Percentiles rank a stretch among this genome's conserved stretches.
Evolutionary conservation across 345 rosid genomes (phyloP).

Genomic region (Pistacia vera): DNA sequence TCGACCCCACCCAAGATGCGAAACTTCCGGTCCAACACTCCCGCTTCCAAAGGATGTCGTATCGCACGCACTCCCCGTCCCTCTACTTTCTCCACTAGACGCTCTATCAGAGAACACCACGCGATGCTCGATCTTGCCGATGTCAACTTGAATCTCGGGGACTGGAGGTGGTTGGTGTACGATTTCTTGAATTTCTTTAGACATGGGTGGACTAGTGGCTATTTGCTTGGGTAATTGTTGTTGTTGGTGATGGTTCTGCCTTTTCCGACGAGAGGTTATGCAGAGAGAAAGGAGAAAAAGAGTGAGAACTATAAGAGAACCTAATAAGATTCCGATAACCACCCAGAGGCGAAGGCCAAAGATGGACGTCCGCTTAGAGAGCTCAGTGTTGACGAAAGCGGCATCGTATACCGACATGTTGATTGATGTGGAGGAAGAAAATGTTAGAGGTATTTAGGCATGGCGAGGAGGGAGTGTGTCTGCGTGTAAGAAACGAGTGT

Average conservation of each 20-base stretch:
- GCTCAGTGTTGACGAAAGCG: slow-evolving; percentile 65
- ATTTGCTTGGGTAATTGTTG: slow-evolving; percentile 20
- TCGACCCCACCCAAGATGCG: slow-evolving; percentile 97
- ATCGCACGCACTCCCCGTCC: slow-evolving; percentile 61
- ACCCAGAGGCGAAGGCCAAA: slow-evolving; percentile 94
- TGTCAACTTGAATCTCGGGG: slow-evolving; percentile 84
- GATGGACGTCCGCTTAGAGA: slow-evolving; percentile 85
- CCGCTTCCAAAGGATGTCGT: slow-evolving; percentile 70
- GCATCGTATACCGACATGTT: slow-evolving; percentile 67
- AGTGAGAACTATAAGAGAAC: slow-evolving; percentile 79
- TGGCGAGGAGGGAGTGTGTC: background rate
- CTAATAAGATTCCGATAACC: slow-evolving; percentile 80
- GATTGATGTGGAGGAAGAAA: background rate
- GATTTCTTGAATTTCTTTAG: slow-evolving; percentile 89
- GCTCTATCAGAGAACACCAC: slow-evolving; percentile 73
- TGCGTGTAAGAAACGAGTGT: background rate
- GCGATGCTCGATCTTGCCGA: slow-evolving; percentile 87
- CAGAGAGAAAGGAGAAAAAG: slow-evolving; percentile 91
- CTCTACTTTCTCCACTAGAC: slow-evolving; percentile 85
- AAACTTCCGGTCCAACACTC: slow-evolving; percentile 82
- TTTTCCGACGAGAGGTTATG: slow-evolving; percentile 76
- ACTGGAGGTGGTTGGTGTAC: slow-evolving; percentile 41
- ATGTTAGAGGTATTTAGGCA: background rate
- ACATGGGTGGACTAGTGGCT: slow-evolving; percentile 60
- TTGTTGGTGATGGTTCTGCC: slow-evolving; percentile 20